Evolutionary conservation across 1,139 yeast genomes (phyloP).

Genomic region (Barnettozyma hawaiiensis): DNA sequence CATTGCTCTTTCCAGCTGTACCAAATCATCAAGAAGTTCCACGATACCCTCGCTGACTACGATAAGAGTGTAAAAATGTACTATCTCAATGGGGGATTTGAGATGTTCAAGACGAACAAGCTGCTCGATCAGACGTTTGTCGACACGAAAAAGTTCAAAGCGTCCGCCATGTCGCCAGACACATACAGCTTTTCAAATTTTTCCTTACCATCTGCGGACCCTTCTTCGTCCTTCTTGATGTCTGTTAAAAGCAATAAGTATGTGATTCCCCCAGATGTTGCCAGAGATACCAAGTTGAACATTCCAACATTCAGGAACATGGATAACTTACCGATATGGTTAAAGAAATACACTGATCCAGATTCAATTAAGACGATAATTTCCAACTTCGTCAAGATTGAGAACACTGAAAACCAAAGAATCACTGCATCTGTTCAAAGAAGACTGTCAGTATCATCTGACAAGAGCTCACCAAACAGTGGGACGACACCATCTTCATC

Average conservation of each 20-base stretch:
- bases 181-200: constrained; percentile 18
- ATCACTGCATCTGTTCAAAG: constrained; percentile 31
- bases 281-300: constrained; percentile 2
- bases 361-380: constrained; percentile 34
- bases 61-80: constrained; percentile 29
- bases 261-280: constrained; percentile 3
- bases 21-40: constrained; percentile 41
- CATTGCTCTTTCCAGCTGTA: constrained; percentile 35
- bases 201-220: constrained; percentile 23
- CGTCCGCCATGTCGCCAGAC: constrained; percentile 9
- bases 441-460: constrained; percentile 24
- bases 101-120: constrained; percentile 13
- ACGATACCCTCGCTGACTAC: constrained; percentile 24
- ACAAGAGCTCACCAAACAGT: constrained; percentile 15
- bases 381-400: constrained; percentile 42
- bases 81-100: constrained; percentile 38
- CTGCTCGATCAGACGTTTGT: constrained; percentile 4
- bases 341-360: constrained; percentile 33
- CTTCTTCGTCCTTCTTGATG: constrained; percentile 19
- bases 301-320: constrained; percentile 19
- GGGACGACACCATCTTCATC: constrained; percentile 16
- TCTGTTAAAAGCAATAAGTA: constrained; percentile 19
- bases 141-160: constrained; percentile 15
- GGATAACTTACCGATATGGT: constrained; percentile 44
- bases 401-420: constrained; percentile 44